Base-by-base conservation (phyloP, 2,329 filamentous ascomycete species). In the Nigrospora oryzae region DNA sequence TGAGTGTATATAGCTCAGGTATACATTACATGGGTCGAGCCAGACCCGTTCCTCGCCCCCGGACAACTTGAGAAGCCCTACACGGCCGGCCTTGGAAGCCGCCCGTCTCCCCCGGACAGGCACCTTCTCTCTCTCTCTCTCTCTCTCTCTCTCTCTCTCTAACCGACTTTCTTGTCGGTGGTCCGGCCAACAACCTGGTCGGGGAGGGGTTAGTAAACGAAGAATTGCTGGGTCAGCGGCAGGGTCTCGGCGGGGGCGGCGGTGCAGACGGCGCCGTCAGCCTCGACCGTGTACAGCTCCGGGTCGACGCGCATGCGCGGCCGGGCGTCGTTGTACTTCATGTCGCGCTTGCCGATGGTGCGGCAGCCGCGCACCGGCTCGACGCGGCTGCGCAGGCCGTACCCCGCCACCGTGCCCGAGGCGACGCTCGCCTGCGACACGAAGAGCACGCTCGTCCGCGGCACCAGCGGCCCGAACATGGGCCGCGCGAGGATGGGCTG, bases 271-370 rank as follows among this genome's bases (percentile, higher is more conserved):
- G 77, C 65, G 0, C 87, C 89, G 65, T 95, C 89, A 2, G 90
- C 90, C 68, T 91, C 83, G 23, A 96, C 90, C 14, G 73, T 77
- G 68, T 96, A 97, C 57, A 78, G 83, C 74, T 97, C 91, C 5
- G 91, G 86, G 63, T 97, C 90, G 48, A 97, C 90, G 56, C 73
- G 81, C 87, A 97, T 96, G 67, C 75, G 80, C 13, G 91, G 91
- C 79, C 81, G 89, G 44, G 67, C 66, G 58, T 89, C 81, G 63
- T 96, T 96, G 64, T 81, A 90, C 59, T 88, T 89, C 89, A 96
- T 95, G 64, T 96, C 86, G 55, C 67, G 73, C 74, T 96, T 96
- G 37, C 83, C 73, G 38, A 95, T 75, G 31, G 64, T 76, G 47
- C 90, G 74, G 63, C 89, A 95, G 45, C 78, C 77, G 59, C 75